Conservation (phyloP, 345 rosid species). For the Eucalyptus pauciflora region DNA sequence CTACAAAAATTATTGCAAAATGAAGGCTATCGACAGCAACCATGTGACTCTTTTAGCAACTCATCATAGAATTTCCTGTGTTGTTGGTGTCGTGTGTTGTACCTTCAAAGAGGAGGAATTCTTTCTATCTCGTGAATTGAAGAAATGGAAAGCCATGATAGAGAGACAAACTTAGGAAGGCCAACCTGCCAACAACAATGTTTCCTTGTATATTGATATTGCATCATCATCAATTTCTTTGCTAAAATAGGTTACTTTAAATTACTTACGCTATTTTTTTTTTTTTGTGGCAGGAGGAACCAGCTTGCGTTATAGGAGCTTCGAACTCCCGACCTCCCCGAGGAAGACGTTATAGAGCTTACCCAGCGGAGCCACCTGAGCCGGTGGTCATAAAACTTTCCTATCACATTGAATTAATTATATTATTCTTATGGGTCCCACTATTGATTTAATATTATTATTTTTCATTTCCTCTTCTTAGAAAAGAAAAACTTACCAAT, state of each 20-base stretch:
- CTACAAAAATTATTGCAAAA: neutral
- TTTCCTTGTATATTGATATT: neutral
- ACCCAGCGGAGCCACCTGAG: too few species aligned
- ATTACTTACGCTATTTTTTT: too few species aligned
- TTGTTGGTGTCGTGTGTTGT: neutral
- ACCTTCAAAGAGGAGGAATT: neutral
- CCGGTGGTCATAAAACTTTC: fast-evolving
- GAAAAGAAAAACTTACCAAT: too few species aligned
- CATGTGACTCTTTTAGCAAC: neutral
- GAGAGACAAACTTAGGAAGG: neutral
- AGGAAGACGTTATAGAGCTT: too few species aligned
- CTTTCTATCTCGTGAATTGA: neutral
- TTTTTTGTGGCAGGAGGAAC: too few species aligned
- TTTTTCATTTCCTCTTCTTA: too few species aligned
- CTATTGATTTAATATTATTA: too few species aligned
- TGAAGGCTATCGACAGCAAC: neutral
- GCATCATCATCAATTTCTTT: neutral
- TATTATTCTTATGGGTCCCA: too few species aligned
- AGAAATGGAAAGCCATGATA: neutral
- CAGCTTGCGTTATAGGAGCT: too few species aligned
- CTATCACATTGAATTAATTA: too few species aligned
- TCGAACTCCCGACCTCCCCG: too few species aligned
- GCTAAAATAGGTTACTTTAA: neutral
- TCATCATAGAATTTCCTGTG: neutral
- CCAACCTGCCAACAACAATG: fast-evolving